Evolutionary conservation across 1,284 basidiomycete genomes (phyloP).

Genomic region (Albatrellus sp.): DNA sequence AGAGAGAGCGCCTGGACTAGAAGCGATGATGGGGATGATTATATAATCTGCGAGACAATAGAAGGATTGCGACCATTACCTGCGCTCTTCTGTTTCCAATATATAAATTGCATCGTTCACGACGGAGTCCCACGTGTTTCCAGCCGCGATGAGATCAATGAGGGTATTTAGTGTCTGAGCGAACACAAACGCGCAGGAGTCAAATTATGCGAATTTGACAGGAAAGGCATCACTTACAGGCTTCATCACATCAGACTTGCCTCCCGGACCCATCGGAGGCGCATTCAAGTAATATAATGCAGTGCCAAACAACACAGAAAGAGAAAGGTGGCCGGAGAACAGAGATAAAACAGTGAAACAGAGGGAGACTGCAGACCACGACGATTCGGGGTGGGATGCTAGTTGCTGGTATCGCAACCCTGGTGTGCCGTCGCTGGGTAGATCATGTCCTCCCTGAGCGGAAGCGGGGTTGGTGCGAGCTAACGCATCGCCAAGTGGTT

Average conservation of each 20-base stretch:
- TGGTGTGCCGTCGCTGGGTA: background rate
- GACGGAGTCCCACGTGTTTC: conserved; percentile 57
- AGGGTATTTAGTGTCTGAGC: conserved; percentile 47
- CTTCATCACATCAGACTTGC: conserved; percentile 34
- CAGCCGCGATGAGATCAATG: conserved; percentile 51
- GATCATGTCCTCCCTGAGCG: conserved; percentile 5
- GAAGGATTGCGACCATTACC: conserved; percentile 21
- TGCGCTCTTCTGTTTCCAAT: conserved; percentile 58
- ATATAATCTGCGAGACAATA: conserved; percentile 2
- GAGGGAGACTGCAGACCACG: conserved; percentile 10
- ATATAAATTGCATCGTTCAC: conserved; percentile 52
- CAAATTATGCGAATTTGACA: conserved; percentile 1
- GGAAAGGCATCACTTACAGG: conserved; percentile 29
- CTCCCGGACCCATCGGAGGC: conserved; percentile 21
- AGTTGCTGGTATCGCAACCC: background rate
- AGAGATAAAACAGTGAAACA: conserved; percentile 29
- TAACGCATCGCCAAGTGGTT: conserved; percentile 13
- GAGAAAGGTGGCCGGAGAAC: conserved; percentile 33
- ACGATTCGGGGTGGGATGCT: background rate
- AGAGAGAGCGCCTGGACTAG: conserved; percentile 34
- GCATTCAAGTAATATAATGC: conserved; percentile 29
- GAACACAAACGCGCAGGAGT: conserved; percentile 2
- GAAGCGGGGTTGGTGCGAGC: conserved; percentile 6
- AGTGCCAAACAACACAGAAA: conserved; percentile 30
- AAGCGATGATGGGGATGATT: conserved; percentile 23